Evolutionary conservation across 768 basidiomycete species (phyloP).

Genomic region (Nidula microcarpa): DNA sequence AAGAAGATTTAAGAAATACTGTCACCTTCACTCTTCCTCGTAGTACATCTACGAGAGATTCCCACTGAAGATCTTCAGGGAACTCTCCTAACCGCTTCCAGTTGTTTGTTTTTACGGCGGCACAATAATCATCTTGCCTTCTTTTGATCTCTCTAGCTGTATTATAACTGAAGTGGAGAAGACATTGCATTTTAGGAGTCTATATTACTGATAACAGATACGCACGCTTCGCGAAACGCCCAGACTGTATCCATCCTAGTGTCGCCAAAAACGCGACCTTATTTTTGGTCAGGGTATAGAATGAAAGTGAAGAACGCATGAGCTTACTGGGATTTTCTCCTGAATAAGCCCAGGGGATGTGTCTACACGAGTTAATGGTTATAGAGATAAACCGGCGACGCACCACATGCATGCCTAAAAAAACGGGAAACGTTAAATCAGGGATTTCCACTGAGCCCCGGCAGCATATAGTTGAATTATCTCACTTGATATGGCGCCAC

Average conservation of each 20-base stretch:
- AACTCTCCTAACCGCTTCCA: constrained; percentile 53
- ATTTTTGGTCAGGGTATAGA: background rate
- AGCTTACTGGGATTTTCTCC: constrained; percentile 54
- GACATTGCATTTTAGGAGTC: background rate
- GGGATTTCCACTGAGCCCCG: background rate
- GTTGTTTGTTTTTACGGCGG: constrained; percentile 39
- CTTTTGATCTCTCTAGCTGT: constrained; percentile 64
- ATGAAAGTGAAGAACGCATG: background rate
- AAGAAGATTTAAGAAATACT: too few species aligned
- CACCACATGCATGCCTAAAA: constrained; percentile 55
- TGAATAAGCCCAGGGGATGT: constrained; percentile 9
- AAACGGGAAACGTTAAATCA: background rate
- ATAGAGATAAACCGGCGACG: constrained; percentile 10
- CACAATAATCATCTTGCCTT: constrained; percentile 67
- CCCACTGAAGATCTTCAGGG: constrained; percentile 75
- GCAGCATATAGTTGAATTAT: too few species aligned
- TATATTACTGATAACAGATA: background rate
- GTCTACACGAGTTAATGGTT: background rate
- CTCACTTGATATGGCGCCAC: constrained; percentile 77
- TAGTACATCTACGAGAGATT: constrained; percentile 73
- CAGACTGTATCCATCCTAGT: constrained; percentile 71
- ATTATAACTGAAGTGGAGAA: constrained; percentile 43
- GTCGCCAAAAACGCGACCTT: constrained; percentile 34
- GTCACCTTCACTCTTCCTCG: constrained; percentile 72
- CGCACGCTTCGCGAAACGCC: constrained; percentile 64